Base-by-base conservation (phyloP, 208 protist genomes). In the Acanthamoeba royreba region DNA sequence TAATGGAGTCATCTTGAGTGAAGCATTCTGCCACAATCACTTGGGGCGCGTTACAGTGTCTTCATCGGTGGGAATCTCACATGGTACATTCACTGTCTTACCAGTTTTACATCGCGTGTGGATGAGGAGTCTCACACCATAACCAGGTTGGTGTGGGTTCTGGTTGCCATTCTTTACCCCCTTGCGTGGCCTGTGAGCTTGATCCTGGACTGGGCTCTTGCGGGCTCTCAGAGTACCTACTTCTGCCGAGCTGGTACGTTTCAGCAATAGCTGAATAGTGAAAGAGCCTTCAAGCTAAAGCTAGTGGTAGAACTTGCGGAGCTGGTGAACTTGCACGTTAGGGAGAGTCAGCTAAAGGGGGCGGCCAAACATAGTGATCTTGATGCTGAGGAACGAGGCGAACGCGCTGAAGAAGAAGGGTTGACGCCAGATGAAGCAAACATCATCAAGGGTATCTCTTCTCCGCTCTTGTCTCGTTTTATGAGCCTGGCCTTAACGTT, bases 131-230 rank as follows among this genome's bases (percentile, higher is more conserved):
- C 38, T 52, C 28, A 11, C 38, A 19, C 42, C 28, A 3, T 25
- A 61, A 33, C 17, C 43, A 90, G 47, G 87, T n/a, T 97, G 9
- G 96, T 97, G 11, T 89, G 95, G 83, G 9, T 89, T 13, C 45
- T 97, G 33, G 97, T 98, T 55, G 47, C 63, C 31, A n/a, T 97
- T 15, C 31, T 96, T 19, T 94, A 58, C 31, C 87, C 94, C 8
- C 22, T 97, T 11, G 46, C 83, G 19, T 97, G 74, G 58, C 96
- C 95, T 1, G 94, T 97, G 13, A 58, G 83, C 66, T 63, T 93
- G 40, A n/a, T 96, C 17, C 94, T 97, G 33, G 95, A 97, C 55
- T 94, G 55, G 31, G 25, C 96, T 15, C 81, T 97, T 38, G 95
- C 95, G 28, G 38, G 88, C 13, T 43, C 53, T 31, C 93, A 95